Base-by-base conservation (phyloP, 164 flowering plant genomes). In the Kingdonia uniflora region DNA sequence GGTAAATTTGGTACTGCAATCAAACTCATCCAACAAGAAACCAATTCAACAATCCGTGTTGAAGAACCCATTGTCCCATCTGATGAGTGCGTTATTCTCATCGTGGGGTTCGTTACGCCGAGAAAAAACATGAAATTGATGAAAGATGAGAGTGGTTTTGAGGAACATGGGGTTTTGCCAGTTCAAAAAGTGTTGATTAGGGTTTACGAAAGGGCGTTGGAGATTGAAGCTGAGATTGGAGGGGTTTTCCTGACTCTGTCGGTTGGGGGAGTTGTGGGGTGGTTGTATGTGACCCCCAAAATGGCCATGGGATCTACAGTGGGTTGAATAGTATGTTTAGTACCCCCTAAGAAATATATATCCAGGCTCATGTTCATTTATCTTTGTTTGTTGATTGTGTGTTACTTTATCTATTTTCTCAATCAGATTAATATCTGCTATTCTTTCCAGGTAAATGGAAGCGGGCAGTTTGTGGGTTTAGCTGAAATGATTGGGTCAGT, bases 1-100 rank as follows among this genome's bases (percentile, higher is more conserved):
- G 97, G 97, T 0, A 87, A 80, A 67, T 72, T 87, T 19, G 97
- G 97, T 35, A 17, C 48, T 26, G 49, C 71, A n/a, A 75, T 91
- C 68, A 76, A 79, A 55, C 78, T 66, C 17, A 69, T 87, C 19
- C 87, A 75, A 71, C 71, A 64, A 25, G 64, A 73, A 10, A 87
- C 96, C 54, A 74, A 71, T 5, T 62, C 90, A 7, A 80, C 59
- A 60, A 81, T 91, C 65, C 81, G 85, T 6, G 62, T 87, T 19
- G 84, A 81, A 26, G 83, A 81, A 0, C 55, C 83, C 8, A 66
- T 64, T 0, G 19, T 60, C 8, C 71, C 60, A 14, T 69, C 70
- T 25, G 64, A 72, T 15, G 80, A 81, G 62, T 74, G 90, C 4
- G 74, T 84, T 14, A 60, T 91, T 42, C 49, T 62, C 33, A 55